Conservation (phyloP, 352 stramenopile species). For the Phytophthora sansomeana region DNA sequence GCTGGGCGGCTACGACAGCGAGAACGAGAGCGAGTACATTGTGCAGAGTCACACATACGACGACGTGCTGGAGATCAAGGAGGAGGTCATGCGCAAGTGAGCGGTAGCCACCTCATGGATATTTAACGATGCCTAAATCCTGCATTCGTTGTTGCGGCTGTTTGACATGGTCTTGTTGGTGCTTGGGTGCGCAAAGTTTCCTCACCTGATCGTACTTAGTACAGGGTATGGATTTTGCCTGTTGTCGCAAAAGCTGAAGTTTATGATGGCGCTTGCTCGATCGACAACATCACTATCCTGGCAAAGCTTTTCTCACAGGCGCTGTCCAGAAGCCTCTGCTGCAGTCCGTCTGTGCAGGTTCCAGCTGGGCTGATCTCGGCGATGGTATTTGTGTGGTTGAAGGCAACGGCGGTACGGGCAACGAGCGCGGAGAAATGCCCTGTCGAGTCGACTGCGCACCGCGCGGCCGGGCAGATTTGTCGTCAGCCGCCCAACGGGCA, state of each 20-base stretch:
- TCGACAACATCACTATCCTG: background rate
- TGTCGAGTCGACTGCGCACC: background rate
- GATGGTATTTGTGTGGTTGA: slow-evolving; percentile 4
- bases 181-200: background rate
- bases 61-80: slow-evolving; percentile 69
- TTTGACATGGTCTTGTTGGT: slow-evolving; percentile 9
- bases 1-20: slow-evolving; percentile 81
- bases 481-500: background rate
- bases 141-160: slow-evolving; percentile 8
- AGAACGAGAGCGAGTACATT: slow-evolving; percentile 88
- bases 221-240: slow-evolving; percentile 6
- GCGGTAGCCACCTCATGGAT: slow-evolving; percentile 20
- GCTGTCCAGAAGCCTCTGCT: background rate
- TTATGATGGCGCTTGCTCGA: background rate
- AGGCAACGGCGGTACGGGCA: slow-evolving; percentile 1
- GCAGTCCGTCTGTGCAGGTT: background rate
- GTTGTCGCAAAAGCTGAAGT: slow-evolving; percentile 19
- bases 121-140: slow-evolving; percentile 35
- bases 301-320: background rate
- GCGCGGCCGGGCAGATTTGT: background rate
- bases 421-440: slow-evolving; percentile 1
- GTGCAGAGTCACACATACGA: slow-evolving; percentile 80
- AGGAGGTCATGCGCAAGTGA: slow-evolving; percentile 82
- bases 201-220: background rate
- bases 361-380: background rate